These are phyloP conservation scores for Vigna trinervia DNA, from an alignment of 306 rosid species.

Conservation along the genomic window DNA sequence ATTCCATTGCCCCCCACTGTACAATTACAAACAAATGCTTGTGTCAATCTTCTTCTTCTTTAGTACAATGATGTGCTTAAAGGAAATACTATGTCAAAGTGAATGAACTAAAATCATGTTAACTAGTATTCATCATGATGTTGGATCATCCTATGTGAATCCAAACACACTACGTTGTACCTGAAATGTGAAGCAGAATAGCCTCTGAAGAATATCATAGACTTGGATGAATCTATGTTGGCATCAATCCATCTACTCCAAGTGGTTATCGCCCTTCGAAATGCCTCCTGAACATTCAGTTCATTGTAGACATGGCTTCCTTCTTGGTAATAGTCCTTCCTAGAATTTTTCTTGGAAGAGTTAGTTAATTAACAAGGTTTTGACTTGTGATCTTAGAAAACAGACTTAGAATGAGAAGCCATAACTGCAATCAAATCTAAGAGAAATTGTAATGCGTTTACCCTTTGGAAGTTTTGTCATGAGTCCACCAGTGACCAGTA, in stretches of 20 bases:
- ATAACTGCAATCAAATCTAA: neutral
- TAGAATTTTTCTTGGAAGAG: slow-evolving; percentile 37
- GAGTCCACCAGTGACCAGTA: slow-evolving; percentile 99
- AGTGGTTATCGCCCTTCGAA: slow-evolving; percentile 85
- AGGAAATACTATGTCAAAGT: slow-evolving; percentile 5
- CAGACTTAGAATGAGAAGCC: neutral
- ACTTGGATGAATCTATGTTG: slow-evolving; percentile 66
- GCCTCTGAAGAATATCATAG: slow-evolving; percentile 83
- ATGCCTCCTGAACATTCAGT: slow-evolving; percentile 88
- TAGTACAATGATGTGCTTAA: slow-evolving; percentile 3
- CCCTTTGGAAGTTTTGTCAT: slow-evolving; percentile 92
- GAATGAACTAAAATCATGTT: neutral
- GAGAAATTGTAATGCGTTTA: slow-evolving; percentile 38
- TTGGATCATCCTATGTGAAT: too few species aligned
- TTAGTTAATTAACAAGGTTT: slow-evolving; percentile 36
- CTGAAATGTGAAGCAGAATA: slow-evolving; percentile 94
- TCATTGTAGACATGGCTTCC: slow-evolving; percentile 86
- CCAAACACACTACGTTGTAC: slow-evolving; percentile 44
- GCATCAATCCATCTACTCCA: slow-evolving; percentile 95
- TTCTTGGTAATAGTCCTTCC: slow-evolving; percentile 97
- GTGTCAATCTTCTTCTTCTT: slow-evolving; percentile 1
- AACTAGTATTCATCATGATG: too few species aligned
- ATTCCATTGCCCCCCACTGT: slow-evolving; percentile 97
- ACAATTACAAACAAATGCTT: slow-evolving; percentile 21
- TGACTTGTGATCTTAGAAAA: neutral